A percentile compares a stretch with the other conserved stretches of the same genome.
phyloP scores from a whole-genome alignment of 1,139 yeast genomes.

The Insectozyma bohioensis region DNA sequence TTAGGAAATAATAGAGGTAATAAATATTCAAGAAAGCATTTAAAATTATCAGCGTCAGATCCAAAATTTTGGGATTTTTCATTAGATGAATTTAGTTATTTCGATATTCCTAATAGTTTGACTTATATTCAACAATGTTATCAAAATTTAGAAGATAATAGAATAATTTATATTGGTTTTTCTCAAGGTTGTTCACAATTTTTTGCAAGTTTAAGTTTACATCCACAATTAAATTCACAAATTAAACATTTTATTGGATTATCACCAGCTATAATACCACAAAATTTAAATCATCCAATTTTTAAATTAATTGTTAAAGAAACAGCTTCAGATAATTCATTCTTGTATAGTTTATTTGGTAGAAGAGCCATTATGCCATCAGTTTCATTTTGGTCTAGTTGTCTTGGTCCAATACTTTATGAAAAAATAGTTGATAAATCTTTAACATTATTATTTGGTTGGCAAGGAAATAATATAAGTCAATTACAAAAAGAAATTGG shows the following conservation, averaged over 20 bases:
- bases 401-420: conserved; percentile 36
- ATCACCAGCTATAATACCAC: conserved; percentile 48
- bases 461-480: conserved; percentile 38
- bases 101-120: conserved; percentile 76
- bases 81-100: conserved; percentile 80
- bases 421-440: conserved; percentile 39
- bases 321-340: conserved; percentile 33
- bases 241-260: conserved; percentile 40
- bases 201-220: conserved; percentile 41
- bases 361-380: conserved; percentile 44
- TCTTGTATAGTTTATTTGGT: conserved; percentile 41
- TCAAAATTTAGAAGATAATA: background rate
- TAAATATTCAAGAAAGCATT: conserved; percentile 40
- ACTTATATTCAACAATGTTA: conserved; percentile 47
- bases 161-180: conserved; percentile 40
- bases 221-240: conserved; percentile 32
- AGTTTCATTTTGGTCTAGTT: conserved; percentile 45
- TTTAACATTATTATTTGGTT: conserved; percentile 38
- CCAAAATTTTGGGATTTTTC: conserved; percentile 78
- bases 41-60: conserved; percentile 39
- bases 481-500: conserved; percentile 38
- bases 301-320: conserved; percentile 35
- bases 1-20: conserved; percentile 39
- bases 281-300: conserved; percentile 38
- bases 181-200: conserved; percentile 50